Evolutionary conservation across 2,329 filamentous ascomycete genomes (phyloP).

Genomic region (Aspergillus floridensis): DNA sequence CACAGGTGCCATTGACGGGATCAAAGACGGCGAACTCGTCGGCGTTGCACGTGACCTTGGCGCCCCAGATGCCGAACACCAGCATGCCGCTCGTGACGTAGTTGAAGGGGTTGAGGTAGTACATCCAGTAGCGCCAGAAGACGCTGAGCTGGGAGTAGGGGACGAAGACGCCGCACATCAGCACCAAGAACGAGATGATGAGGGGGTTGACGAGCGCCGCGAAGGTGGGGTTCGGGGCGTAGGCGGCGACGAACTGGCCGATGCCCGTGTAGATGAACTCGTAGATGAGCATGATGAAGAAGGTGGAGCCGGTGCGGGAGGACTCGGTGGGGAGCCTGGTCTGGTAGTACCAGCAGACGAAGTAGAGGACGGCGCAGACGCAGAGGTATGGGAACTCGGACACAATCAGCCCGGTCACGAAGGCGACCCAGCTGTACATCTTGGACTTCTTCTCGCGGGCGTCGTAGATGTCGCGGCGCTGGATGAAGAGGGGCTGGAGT

Average conservation of each 20-base stretch:
- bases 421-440: constrained; percentile 70
- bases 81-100: constrained; percentile 60
- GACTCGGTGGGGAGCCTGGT: constrained; percentile 63
- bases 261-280: constrained; percentile 68
- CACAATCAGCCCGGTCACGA: constrained; percentile 65
- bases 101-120: constrained; percentile 61
- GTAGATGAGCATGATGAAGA: constrained; percentile 71
- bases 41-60: constrained; percentile 47
- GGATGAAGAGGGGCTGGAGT: constrained; percentile 66
- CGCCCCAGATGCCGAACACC: constrained; percentile 51
- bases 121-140: constrained; percentile 69
- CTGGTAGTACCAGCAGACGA: constrained; percentile 68
- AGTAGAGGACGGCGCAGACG: constrained; percentile 63
- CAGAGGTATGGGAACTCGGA: constrained; percentile 67
- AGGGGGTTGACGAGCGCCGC: constrained; percentile 72
- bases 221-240: constrained; percentile 65
- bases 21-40: constrained; percentile 51
- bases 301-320: constrained; percentile 47
- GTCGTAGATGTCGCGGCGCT: constrained; percentile 65
- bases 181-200: constrained; percentile 67
- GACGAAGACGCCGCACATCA: constrained; percentile 71
- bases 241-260: constrained; percentile 77
- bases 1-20: constrained; percentile 50
- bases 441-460: constrained; percentile 63
- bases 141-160: constrained; percentile 61